These are phyloP conservation scores for Colletotrichum tropicale DNA, from an alignment of 2,329 filamentous ascomycete genomes.

Conservation along the genomic window DNA sequence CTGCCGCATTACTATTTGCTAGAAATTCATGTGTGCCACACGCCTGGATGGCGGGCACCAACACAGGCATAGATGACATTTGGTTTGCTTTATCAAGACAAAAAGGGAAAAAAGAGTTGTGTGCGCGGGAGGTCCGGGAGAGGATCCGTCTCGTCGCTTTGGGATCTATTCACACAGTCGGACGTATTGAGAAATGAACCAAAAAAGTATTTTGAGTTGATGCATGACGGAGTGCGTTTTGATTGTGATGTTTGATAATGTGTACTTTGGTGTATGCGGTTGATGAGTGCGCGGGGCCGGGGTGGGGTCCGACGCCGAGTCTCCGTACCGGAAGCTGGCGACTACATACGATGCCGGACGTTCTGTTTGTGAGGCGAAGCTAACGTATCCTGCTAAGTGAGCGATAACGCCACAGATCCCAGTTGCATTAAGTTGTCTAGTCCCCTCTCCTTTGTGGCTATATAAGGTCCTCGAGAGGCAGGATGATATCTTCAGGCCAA, in stretches of 20 bases:
- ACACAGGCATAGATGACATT: conserved; percentile 14
- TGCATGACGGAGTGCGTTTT: not conserved
- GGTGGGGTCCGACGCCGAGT: not conserved
- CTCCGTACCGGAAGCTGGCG: not conserved
- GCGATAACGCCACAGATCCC: too few species aligned
- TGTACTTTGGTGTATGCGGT: not conserved
- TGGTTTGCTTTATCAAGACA: not conserved
- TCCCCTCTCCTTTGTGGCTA: too few species aligned
- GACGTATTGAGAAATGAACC: conserved; percentile 13
- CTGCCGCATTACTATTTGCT: conserved; percentile 7
- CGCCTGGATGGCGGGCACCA: conserved; percentile 13
- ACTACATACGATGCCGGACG: too few species aligned
- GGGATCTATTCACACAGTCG: not conserved
- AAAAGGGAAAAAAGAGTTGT: not conserved
- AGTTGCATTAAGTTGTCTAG: too few species aligned
- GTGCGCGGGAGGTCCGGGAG: not conserved
- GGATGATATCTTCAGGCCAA: too few species aligned
- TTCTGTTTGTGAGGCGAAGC: too few species aligned
- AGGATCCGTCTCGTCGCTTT: not conserved
- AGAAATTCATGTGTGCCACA: not conserved
- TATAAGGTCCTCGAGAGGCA: too few species aligned
- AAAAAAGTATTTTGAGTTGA: not conserved
- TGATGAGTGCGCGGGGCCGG: rapidly evolving
- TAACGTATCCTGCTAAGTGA: too few species aligned
- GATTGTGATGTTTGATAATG: rapidly evolving